These are phyloP conservation scores for Puccinia triticina DNA, from an alignment of 1,284 basidiomycete genomes.

Conservation along the genomic window DNA sequence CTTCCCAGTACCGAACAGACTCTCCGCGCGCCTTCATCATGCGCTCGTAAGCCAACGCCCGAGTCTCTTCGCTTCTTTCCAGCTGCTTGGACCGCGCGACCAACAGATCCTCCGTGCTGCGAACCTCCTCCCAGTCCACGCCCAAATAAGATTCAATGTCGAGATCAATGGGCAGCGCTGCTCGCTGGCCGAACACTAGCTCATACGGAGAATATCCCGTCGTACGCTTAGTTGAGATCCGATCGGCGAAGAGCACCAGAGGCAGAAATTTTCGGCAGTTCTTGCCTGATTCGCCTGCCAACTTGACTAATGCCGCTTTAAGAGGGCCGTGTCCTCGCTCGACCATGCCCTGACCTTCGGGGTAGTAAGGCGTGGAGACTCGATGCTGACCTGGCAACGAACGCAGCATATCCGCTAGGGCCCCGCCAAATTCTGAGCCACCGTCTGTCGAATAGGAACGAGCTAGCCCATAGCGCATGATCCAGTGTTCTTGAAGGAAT, in stretches of 20 bases:
- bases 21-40: not conserved
- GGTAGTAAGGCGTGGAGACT: slow-evolving; percentile 14
- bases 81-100: not conserved
- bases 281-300: not conserved
- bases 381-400: not conserved
- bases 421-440: slow-evolving; percentile 14
- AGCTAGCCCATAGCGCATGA: slow-evolving; percentile 15
- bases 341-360: slow-evolving; percentile 25
- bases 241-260: too few relatives aligned
- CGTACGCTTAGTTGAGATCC: slow-evolving; percentile 11
- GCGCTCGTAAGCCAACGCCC: not conserved
- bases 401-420: not conserved
- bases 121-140: not conserved
- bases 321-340: not conserved
- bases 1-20: slow-evolving; percentile 12
- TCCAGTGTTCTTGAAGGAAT: slow-evolving; percentile 8
- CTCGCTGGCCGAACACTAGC: not conserved
- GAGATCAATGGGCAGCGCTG: not conserved
- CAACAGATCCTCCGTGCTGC: not conserved
- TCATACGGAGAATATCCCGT: slow-evolving; percentile 20
- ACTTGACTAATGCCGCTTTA: slow-evolving; percentile 13
- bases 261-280: slow-evolving; percentile 8
- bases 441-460: not conserved
- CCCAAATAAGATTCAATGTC: slow-evolving; percentile 12
- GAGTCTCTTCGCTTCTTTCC: not conserved